Base-by-base conservation (phyloP, 2,329 filamentous ascomycete species). In the Zalaria sp. region DNA sequence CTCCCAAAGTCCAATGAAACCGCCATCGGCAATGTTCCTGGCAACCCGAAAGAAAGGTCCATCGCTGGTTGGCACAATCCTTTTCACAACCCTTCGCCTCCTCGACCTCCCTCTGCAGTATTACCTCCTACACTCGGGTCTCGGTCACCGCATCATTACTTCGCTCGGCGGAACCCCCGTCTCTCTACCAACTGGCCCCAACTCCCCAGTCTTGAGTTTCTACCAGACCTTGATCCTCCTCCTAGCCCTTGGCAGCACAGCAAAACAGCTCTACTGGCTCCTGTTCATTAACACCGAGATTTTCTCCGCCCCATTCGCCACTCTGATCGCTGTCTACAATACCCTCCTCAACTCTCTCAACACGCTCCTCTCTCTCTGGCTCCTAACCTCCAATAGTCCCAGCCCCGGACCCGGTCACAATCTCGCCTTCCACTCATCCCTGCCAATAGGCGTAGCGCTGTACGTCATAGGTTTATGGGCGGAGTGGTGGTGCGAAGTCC, bases 231-330 rank as follows among this genome's bases (percentile, higher is more conserved):
- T 54, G 5, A 46, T 55, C n/a, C 42, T 50, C 11, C 46, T 38
- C 3, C 46, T 55, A 8, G 49, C 49, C 9, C 38, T 45, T 2
- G 53, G 53, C 25, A 48, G 46, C 32, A 38, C 47, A 10, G 37
- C 43, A 11, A 54, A 54, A 41, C 51, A 53, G 29, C 50, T 55
- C 38, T 53, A 52, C 46, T 55, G 53, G 51, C 49, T 50, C 25
- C 31, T 50, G 10, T 41, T 46, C 18, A 43, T 52, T 26, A 45
- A 45, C 5, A 49, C 53, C 36, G 42, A 46, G 8, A 35, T 40
- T 6, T 46, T 54, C 34, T 43, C 47, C 2, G 38, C 47, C 2
- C 18, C 31, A 4, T 50, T 53, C 11, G 43, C 48, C 5, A 31
- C 40, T 10, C 35, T 32, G 3, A 36, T 54, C 8, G 47, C 45